phyloP scores from a whole-genome alignment of 345 rosid genomes.

The Passiflora organensis region DNA sequence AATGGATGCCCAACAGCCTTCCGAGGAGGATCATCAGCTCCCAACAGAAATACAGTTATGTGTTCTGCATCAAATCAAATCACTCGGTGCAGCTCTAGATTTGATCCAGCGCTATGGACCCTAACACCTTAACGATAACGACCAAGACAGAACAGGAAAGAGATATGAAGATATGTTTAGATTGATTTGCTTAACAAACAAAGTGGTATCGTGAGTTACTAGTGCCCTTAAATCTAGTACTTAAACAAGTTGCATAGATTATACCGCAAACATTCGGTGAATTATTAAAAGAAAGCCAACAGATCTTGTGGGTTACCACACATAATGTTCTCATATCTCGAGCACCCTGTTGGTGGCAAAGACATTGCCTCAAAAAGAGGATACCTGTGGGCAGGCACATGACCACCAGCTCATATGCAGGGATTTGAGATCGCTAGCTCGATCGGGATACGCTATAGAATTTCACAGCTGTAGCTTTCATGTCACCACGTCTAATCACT shows the following conservation, averaged over 20 bases:
- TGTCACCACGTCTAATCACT: background rate
- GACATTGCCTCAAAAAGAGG: slow-evolving; percentile 7
- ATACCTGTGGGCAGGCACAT: slow-evolving; percentile 18
- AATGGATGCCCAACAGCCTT: too few relatives aligned
- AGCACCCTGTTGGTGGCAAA: slow-evolving; percentile 10
- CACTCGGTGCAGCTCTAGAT: too few relatives aligned
- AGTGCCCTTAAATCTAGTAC: slow-evolving; percentile 12
- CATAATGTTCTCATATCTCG: slow-evolving; percentile 13
- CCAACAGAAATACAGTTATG: too few relatives aligned
- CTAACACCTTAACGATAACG: background rate
- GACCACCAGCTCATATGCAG: slow-evolving; percentile 17
- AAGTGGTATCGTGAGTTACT: background rate
- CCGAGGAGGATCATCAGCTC: too few relatives aligned
- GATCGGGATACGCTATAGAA: background rate
- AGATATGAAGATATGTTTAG: too few relatives aligned
- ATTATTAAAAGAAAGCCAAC: slow-evolving; percentile 18
- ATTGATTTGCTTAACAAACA: background rate
- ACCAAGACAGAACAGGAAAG: background rate
- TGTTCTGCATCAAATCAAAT: too few relatives aligned
- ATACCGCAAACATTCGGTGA: slow-evolving; percentile 10
- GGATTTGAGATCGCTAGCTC: too few relatives aligned
- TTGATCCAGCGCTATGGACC: too few relatives aligned
- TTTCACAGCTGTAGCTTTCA: background rate
- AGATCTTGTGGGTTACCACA: slow-evolving; percentile 30
- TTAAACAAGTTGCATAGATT: slow-evolving; percentile 8